Conservation (phyloP, 768 basidiomycete species). For the Tricholoma saponaceum region DNA sequence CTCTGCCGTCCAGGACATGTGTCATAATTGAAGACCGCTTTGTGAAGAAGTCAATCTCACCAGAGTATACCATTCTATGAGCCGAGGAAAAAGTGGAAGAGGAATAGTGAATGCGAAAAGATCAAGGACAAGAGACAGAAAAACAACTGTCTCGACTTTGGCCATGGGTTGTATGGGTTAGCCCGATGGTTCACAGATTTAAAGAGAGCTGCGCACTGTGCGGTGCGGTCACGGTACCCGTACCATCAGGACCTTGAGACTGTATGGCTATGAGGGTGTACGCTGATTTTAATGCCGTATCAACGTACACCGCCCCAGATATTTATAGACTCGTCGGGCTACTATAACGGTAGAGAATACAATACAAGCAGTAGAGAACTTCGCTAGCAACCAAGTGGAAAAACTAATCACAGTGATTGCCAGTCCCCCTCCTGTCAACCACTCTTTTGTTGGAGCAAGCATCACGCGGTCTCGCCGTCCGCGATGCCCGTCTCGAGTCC, state of each 20-base stretch:
- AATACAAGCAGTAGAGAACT: too few relatives aligned
- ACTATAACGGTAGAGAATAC: too few relatives aligned
- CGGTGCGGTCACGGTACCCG: too few relatives aligned
- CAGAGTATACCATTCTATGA: constrained; percentile 88
- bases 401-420: neutral
- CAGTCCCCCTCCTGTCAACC: too few relatives aligned
- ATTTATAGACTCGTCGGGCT: too few relatives aligned
- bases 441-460: too few relatives aligned
- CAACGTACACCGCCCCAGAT: too few relatives aligned
- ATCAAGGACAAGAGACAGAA: constrained; percentile 87
- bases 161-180: constrained; percentile 36
- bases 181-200: neutral
- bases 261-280: too few relatives aligned
- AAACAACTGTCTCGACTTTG: constrained; percentile 78
- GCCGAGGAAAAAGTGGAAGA: constrained; percentile 95
- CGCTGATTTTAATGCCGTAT: too few relatives aligned
- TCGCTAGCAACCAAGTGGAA: too few relatives aligned
- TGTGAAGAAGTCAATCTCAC: constrained; percentile 32
- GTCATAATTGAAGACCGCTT: neutral
- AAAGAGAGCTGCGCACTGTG: too few relatives aligned
- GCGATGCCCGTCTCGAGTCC: constrained; percentile 37
- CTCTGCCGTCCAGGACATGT: constrained; percentile 35
- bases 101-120: constrained; percentile 91
- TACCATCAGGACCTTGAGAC: too few relatives aligned
- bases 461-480: constrained; percentile 10